These are phyloP conservation scores for Lichtheimia ornata DNA, from an alignment of 371 early-diverging fungal genomes.

Conservation along the genomic window DNA sequence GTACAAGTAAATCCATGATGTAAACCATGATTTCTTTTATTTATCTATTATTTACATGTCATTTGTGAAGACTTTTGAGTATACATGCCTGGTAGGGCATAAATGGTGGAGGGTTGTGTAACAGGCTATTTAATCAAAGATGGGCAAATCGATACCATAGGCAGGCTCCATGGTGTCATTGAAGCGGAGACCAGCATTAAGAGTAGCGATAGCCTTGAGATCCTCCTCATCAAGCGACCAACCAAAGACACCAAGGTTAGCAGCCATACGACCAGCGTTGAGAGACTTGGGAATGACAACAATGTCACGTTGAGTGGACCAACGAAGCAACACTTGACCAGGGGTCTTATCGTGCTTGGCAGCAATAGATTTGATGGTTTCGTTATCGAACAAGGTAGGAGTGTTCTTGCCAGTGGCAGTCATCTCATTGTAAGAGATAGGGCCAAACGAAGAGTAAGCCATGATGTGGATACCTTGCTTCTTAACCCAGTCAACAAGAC, in stretches of 20 bases:
- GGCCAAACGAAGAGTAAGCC: constrained; percentile 54
- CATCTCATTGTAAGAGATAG: constrained; percentile 39
- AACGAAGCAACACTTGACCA: constrained; percentile 56
- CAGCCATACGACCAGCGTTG: constrained; percentile 44
- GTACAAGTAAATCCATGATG: too few species aligned
- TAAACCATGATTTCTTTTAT: too few species aligned
- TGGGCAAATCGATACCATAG: constrained; percentile 37
- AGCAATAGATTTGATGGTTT: constrained; percentile 40
- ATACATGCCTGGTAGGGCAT: too few species aligned
- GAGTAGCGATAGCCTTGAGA: constrained; percentile 21
- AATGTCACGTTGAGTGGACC: constrained; percentile 53
- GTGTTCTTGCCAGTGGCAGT: constrained; percentile 17
- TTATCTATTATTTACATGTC: too few species aligned
- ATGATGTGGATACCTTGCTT: constrained; percentile 47
- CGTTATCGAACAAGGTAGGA: constrained; percentile 29
- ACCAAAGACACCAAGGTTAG: constrained; percentile 31
- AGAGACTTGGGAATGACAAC: constrained; percentile 70
- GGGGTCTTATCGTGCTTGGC: constrained; percentile 32
- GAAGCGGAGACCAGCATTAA: constrained; percentile 37
- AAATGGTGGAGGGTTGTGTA: too few species aligned
- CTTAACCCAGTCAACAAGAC: constrained; percentile 40
- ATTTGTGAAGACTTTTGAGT: too few species aligned
- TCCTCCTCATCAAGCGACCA: constrained; percentile 30
- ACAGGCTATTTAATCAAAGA: constrained; percentile 28
- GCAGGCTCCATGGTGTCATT: constrained; percentile 25